Conservation (phyloP, 441 rosid species). For the Arabidopsis hybrid region DNA sequence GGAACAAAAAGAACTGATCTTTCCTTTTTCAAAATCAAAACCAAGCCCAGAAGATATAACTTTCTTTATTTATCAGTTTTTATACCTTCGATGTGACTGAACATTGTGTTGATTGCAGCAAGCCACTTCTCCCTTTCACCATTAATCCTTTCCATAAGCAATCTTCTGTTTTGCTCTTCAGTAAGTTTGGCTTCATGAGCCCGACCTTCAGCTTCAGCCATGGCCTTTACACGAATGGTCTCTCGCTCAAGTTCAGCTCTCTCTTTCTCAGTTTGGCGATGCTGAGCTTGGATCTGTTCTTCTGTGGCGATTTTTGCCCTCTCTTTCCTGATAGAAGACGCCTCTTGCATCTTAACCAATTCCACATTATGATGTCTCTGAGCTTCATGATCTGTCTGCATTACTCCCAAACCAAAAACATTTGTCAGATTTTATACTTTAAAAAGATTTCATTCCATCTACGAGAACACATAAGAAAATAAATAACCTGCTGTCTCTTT, state of each 20-base stretch:
- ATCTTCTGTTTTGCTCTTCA: constrained; percentile 84
- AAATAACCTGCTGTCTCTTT: constrained; percentile 77
- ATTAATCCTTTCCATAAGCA: constrained; percentile 77
- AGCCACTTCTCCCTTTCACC: constrained; percentile 98
- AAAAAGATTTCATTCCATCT: neutral
- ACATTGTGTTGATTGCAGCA: constrained; percentile 85
- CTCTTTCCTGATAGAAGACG: constrained; percentile 76
- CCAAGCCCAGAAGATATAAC: neutral
- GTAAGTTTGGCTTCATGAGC: constrained; percentile 89
- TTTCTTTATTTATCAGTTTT: constrained; percentile 8
- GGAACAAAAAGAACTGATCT: neutral
- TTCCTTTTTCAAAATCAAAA: neutral
- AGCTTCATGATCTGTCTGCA: constrained; percentile 91
- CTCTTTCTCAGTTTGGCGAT: constrained; percentile 91
- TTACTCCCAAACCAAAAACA: constrained; percentile 27
- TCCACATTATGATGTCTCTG: constrained; percentile 87
- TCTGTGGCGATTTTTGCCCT: constrained; percentile 79
- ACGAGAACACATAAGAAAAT: neutral
- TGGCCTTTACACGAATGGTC: constrained; percentile 89
- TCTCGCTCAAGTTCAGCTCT: constrained; percentile 93
- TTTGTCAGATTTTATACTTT: constrained; percentile 2
- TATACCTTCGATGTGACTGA: constrained; percentile 86
- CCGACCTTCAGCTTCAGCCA: constrained; percentile 96
- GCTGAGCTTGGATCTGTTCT: constrained; percentile 91
- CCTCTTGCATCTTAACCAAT: constrained; percentile 90